phyloP scores from a whole-genome alignment of 768 basidiomycete genomes.

The Lactarius pseudohatsudake region DNA sequence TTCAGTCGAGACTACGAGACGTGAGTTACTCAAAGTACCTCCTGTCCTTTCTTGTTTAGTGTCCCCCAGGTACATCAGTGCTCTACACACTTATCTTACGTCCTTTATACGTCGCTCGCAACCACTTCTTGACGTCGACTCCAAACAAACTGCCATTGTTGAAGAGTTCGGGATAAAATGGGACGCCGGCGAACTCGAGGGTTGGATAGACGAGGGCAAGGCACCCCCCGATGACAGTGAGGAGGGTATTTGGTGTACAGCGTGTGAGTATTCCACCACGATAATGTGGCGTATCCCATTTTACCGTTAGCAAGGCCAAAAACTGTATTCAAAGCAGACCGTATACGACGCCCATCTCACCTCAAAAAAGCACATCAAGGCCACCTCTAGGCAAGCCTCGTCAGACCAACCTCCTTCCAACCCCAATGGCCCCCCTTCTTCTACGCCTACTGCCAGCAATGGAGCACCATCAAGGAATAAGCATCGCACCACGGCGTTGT shows the following conservation, averaged over 20 bases:
- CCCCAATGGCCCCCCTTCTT: constrained; percentile 54
- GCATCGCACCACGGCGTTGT: constrained; percentile 62
- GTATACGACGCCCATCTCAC: constrained; percentile 96
- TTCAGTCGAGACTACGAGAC: constrained; percentile 74
- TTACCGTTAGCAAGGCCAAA: constrained; percentile 65
- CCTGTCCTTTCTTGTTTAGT: constrained; percentile 16
- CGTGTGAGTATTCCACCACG: constrained; percentile 59
- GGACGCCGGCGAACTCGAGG: constrained; percentile 71
- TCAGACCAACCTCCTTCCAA: constrained; percentile 49
- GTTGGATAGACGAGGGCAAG: constrained; percentile 65
- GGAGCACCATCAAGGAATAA: constrained; percentile 44
- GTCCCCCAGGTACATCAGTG: constrained; percentile 70
- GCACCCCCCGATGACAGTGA: constrained; percentile 43
- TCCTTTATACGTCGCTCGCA: constrained; percentile 84
- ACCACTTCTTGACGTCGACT: constrained; percentile 76
- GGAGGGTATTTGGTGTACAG: constrained; percentile 88
- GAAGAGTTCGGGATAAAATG: constrained; percentile 76
- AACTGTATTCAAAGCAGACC: constrained; percentile 93
- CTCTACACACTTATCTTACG: constrained; percentile 78
- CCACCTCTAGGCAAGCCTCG: constrained; percentile 67
- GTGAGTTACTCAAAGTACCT: constrained; percentile 45
- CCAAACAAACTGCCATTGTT: constrained; percentile 61
- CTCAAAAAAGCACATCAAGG: constrained; percentile 95
- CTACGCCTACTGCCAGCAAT: constrained; percentile 33
- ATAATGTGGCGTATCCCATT: constrained; percentile 17